Conservation (phyloP, 192 early-diverging fungal genomes). For the Podila epicladia region DNA sequence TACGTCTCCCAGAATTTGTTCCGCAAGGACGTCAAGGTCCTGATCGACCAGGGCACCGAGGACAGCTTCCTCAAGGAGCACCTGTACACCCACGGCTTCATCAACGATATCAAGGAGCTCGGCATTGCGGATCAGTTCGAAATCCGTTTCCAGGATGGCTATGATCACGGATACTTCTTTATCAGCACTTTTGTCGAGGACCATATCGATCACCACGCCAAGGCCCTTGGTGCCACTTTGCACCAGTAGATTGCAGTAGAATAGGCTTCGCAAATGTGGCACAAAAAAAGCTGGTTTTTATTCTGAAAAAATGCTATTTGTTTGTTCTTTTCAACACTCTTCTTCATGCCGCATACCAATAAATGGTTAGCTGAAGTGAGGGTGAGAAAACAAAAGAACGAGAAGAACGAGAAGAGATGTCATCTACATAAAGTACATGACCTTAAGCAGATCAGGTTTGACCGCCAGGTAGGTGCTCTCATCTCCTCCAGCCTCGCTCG, state of each 20-base stretch:
- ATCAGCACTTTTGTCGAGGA: slow-evolving; percentile 82
- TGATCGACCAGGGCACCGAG: slow-evolving; percentile 62
- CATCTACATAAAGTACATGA: slow-evolving; percentile 45
- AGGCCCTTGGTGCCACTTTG: slow-evolving; percentile 46
- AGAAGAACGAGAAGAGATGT: no score
- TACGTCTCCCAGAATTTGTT: slow-evolving; percentile 45
- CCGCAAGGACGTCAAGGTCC: slow-evolving; percentile 28
- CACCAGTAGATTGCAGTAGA: not conserved
- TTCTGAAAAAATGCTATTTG: no score
- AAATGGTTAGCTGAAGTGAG: no score
- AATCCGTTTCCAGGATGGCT: slow-evolving; percentile 78
- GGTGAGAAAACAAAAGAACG: no score
- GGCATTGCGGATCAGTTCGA: slow-evolving; percentile 60
- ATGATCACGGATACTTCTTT: slow-evolving; percentile 91
- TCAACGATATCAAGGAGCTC: slow-evolving; percentile 53
- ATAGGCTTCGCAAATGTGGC: not conserved
- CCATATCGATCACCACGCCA: slow-evolving; percentile 81
- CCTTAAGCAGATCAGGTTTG: slow-evolving; percentile 32
- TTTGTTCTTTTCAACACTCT: no score
- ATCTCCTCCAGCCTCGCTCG: slow-evolving; percentile 9
- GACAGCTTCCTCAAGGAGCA: slow-evolving; percentile 77
- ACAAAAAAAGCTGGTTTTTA: no score
- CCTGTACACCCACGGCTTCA: slow-evolving; percentile 70
- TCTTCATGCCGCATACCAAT: no score
- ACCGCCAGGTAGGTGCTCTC: slow-evolving; percentile 39